A percentile compares a stretch with the other conserved stretches of the same genome.
Evolutionary conservation across 1,284 basidiomycete species (phyloP).

Genomic region (Ustilago cynodontis): DNA sequence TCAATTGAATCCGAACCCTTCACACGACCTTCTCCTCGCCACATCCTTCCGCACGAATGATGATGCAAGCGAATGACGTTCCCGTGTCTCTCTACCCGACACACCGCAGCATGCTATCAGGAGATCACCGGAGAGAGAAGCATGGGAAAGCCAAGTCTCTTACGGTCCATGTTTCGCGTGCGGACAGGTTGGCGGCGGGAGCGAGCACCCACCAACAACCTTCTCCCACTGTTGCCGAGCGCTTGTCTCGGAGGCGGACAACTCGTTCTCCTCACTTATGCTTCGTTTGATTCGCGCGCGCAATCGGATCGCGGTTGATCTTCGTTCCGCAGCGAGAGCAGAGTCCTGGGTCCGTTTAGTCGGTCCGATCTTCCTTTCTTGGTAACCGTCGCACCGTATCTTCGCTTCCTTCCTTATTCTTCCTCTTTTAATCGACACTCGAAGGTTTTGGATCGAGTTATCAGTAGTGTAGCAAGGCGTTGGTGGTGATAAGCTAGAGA

Average conservation of each 20-base stretch:
- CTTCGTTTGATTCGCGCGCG: not conserved
- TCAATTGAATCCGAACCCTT: not conserved
- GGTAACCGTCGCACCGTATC: not conserved
- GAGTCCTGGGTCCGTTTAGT: not conserved
- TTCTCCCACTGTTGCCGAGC: not conserved
- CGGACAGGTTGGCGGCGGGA: not conserved
- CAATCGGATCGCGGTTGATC: not conserved
- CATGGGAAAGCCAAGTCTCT: constrained; percentile 3
- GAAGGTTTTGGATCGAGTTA: not conserved
- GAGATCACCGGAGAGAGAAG: not conserved
- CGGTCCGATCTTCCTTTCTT: not conserved
- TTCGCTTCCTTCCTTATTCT: not conserved
- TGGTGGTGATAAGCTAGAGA: not conserved
- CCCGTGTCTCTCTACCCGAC: not conserved
- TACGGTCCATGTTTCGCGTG: not conserved
- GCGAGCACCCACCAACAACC: not conserved
- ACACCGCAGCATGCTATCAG: not conserved
- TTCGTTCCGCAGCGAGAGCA: constrained; percentile 3
- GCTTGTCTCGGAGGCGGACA: not conserved
- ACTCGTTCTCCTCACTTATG: not conserved
- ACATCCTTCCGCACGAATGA: not conserved
- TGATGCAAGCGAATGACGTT: not conserved
- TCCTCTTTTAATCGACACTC: not conserved
- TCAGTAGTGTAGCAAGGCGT: not conserved
- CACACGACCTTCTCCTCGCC: not conserved